phyloP scores from a whole-genome alignment of 2,329 filamentous ascomycete species.

The Rutstroemia sp. region DNA sequence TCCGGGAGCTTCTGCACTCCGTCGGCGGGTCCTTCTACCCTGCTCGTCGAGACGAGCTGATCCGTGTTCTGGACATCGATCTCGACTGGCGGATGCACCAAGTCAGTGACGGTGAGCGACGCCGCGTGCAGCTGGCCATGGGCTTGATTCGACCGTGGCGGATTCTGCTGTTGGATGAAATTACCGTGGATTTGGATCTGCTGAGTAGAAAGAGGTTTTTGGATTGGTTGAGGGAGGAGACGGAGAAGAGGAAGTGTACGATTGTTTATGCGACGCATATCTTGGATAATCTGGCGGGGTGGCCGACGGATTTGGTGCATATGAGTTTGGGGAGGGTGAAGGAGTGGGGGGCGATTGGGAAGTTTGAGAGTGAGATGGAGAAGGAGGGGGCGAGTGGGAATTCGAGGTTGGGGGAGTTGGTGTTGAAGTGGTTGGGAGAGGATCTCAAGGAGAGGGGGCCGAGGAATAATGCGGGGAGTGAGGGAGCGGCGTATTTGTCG shows the following conservation, averaged over 20 bases:
- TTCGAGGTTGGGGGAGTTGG: slow-evolving; percentile 77
- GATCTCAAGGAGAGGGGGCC: slow-evolving; percentile 77
- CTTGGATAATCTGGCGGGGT: slow-evolving; percentile 85
- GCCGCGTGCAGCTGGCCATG: slow-evolving; percentile 94
- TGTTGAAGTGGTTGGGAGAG: slow-evolving; percentile 77
- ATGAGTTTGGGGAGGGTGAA: slow-evolving; percentile 87
- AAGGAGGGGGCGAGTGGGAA: slow-evolving; percentile 53
- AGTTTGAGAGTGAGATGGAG: slow-evolving; percentile 52
- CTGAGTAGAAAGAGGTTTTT: slow-evolving; percentile 80
- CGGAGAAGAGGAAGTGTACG: slow-evolving; percentile 72
- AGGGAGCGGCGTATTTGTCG: slow-evolving; percentile 43
- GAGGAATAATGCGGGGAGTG: slow-evolving; percentile 39
- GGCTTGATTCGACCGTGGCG: slow-evolving; percentile 87
- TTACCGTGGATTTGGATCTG: slow-evolving; percentile 93
- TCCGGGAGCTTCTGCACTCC: slow-evolving; percentile 73
- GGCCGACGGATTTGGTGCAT: slow-evolving; percentile 93
- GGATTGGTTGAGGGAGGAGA: slow-evolving; percentile 78
- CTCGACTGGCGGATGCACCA: slow-evolving; percentile 91
- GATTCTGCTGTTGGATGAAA: slow-evolving; percentile 86
- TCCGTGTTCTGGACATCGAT: slow-evolving; percentile 87
- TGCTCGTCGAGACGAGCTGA: slow-evolving; percentile 76
- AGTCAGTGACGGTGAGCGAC: slow-evolving; percentile 84
- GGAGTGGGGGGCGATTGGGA: slow-evolving; percentile 71
- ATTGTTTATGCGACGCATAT: slow-evolving; percentile 98
- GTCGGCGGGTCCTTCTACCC: slow-evolving; percentile 83